phyloP scores from a whole-genome alignment of 371 early-diverging fungal genomes.

The Apophysomyces ossiformis region DNA sequence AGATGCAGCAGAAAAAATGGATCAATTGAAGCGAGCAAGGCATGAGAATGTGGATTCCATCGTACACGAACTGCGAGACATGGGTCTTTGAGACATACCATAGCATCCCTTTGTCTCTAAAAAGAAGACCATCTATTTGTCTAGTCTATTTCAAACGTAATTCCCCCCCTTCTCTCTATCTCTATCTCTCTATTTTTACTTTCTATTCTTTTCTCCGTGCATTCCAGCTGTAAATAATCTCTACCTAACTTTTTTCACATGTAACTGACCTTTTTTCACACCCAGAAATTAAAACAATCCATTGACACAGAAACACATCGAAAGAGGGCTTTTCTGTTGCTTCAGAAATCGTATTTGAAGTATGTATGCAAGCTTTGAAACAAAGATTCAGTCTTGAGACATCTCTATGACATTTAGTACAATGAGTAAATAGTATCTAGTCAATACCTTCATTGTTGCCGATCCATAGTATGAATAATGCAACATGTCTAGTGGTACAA shows the following conservation, averaged over 20 bases:
- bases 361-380: no score
- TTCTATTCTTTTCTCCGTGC: not conserved
- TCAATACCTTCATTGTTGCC: no score
- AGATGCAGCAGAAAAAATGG: constrained; percentile 10
- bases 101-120: not conserved
- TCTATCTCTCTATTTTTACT: not conserved
- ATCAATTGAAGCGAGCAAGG: constrained; percentile 10
- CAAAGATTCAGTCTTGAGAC: no score
- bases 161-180: no score
- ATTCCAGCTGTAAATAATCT: constrained; percentile 7
- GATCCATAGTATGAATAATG: no score
- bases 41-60: constrained; percentile 10
- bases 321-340: not conserved
- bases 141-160: not conserved
- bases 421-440: no score
- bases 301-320: not conserved
- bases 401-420: no score
- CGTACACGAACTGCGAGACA: constrained; percentile 8
- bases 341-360: not conserved
- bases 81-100: constrained; percentile 11
- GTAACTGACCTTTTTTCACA: constrained; percentile 3
- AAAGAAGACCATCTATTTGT: not conserved
- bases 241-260: constrained; percentile 3
- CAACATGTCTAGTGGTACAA: no score
- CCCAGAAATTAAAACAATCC: not conserved